Evolutionary conservation across 1,284 basidiomycete species (phyloP).

Genomic region (Limonomyces culmigenus): DNA sequence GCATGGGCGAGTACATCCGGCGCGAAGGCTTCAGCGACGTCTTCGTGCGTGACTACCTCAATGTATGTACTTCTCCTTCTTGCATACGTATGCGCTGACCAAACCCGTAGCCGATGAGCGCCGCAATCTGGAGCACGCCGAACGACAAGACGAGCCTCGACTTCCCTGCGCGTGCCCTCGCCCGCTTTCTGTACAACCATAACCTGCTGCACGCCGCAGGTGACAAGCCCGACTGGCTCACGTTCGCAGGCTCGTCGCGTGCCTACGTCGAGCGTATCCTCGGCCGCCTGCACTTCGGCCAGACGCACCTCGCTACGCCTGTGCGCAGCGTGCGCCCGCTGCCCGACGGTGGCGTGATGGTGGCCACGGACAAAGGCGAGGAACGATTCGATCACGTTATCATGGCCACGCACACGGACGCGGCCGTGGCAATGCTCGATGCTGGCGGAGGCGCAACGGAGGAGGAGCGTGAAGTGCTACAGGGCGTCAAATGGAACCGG

Average conservation of each 20-base stretch:
- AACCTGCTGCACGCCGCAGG: slow-evolving; percentile 62
- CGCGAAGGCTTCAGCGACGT: slow-evolving; percentile 47
- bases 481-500: slow-evolving; percentile 47
- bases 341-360: slow-evolving; percentile 14
- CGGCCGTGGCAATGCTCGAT: slow-evolving; percentile 39
- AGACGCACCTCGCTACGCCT: slow-evolving; percentile 44
- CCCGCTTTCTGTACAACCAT: slow-evolving; percentile 69
- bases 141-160: slow-evolving; percentile 55
- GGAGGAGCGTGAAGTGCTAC: slow-evolving; percentile 42
- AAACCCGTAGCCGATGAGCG: slow-evolving; percentile 52
- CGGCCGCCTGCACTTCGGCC: slow-evolving; percentile 29
- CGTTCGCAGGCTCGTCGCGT: slow-evolving; percentile 58
- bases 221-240: slow-evolving; percentile 58
- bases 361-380: slow-evolving; percentile 22
- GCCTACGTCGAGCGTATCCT: slow-evolving; percentile 52
- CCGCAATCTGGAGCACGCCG: slow-evolving; percentile 70
- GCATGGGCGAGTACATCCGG: slow-evolving; percentile 58
- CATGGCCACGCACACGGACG: slow-evolving; percentile 63
- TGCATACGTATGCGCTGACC: slow-evolving; percentile 1
- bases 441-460: slow-evolving; percentile 30
- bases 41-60: slow-evolving; percentile 66
- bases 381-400: slow-evolving; percentile 59
- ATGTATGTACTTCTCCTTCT: slow-evolving; percentile 28
- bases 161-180: slow-evolving; percentile 59
- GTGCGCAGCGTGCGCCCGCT: slow-evolving; percentile 22